Base-by-base conservation (phyloP, 106 monocot genomes). In the Allium cepa region DNA sequence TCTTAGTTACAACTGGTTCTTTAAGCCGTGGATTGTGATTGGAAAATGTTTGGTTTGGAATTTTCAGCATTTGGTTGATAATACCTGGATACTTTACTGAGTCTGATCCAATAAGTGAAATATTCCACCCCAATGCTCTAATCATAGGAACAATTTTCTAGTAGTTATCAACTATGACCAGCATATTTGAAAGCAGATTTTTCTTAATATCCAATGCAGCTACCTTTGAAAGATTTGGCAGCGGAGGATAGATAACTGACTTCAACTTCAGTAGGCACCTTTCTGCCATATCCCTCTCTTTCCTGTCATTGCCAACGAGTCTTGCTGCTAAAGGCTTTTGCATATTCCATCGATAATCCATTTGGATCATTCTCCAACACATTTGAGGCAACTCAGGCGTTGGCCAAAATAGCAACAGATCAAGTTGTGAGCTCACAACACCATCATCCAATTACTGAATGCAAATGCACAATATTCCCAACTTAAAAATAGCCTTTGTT, bases 121-220 rank as follows among this genome's bases (percentile, higher is more conserved):
- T 66, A 62, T 79, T 78, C 88, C 81, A 88, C 62, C 84, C 81
- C 84, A 83, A 88, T 65, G 88, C 81, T 58, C 76, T 75, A 18
- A 88, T 76, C 28, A 63, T 51, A 26, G 69, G 76, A 72, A 76
- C 58, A 70, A 76, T 84, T 80, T 76, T 73, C 47, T 17, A 28
- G 62, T 51, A 56, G 72, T 71, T 68, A 57, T 70, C 62, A 0
- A 75, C 22, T 73, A 84, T 64, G 4, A 66, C 70, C 68, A 60
- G 62, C 78, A 88, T 81, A 57, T 52, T 70, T 47, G 49, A 67
- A 50, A 84, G 60, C 64, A 84, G 70, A 7, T 62, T 71, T 69
- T 69, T 69, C 72, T 84, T 71, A 28, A 84, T 78, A 46, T 88
- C 84, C 17, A 60, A 76, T n/a, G 48, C 12, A 13, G 74, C 47